Conservation (phyloP, 2,329 filamentous ascomycete genomes). For the Fusarium newnesense region DNA sequence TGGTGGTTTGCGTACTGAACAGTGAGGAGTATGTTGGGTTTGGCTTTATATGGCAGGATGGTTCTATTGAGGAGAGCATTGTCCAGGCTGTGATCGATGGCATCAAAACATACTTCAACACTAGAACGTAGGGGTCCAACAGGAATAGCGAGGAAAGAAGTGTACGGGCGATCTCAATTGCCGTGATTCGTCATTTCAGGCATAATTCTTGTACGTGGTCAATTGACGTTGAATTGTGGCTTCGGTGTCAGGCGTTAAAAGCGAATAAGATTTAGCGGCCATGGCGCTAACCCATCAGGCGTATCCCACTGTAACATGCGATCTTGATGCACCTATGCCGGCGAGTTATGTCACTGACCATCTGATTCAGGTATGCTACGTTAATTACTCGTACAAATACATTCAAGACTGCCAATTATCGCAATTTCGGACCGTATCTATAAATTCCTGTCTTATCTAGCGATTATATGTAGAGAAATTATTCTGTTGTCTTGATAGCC, state of each 20-base stretch:
- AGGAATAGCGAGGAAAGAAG: not conserved
- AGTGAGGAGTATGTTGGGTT: not conserved
- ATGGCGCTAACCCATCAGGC: not conserved
- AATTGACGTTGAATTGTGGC: not conserved
- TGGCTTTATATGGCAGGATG: constrained; percentile 7
- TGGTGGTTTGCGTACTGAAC: not conserved
- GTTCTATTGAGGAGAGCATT: not conserved
- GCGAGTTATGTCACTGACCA: not conserved
- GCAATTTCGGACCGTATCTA: not conserved
- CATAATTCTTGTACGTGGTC: not conserved
- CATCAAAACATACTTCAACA: not conserved
- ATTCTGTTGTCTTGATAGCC: not conserved
- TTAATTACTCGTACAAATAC: not conserved
- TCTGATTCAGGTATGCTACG: not conserved
- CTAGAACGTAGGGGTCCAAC: no score
- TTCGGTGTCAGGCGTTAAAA: not conserved
- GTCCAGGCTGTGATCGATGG: not conserved
- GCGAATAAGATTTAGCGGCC: not conserved
- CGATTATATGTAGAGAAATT: not conserved
- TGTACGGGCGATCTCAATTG: not conserved
- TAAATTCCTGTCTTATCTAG: fast-evolving
- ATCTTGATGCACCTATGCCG: not conserved
- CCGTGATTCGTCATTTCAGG: not conserved
- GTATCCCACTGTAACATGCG: not conserved
- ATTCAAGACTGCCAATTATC: not conserved